Evolutionary conservation across 768 basidiomycete species (phyloP), one percentile per base, ranked within the genome.

Genomic region (Hebeloma cylindrosporum): DNA sequence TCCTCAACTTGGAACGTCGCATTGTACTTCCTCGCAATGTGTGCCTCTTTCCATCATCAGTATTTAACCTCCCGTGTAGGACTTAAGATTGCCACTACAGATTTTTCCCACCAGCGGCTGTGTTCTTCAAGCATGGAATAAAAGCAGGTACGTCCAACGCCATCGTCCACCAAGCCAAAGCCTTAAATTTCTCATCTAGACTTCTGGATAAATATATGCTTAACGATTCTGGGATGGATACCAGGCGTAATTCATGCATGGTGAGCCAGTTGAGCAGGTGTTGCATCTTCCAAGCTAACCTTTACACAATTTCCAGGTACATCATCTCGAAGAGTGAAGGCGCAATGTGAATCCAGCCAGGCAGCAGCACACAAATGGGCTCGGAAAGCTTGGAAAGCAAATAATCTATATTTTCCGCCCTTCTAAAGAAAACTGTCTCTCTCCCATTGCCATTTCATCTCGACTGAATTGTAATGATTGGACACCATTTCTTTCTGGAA

Each of bases 171-270:
- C n/a, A n/a, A n/a, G n/a, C n/a, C n/a, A n/a, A n/a, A n/a, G 8
- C 25, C n/a, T n/a, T n/a, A n/a, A n/a, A n/a, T n/a, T n/a, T n/a
- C n/a, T n/a, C n/a, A n/a, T n/a, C n/a, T n/a, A 55, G 56, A 64
- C 40, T 58, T 64, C 22, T 61, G 59, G 50, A 62, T 64, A 29
- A 64, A 64, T 43, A 51, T 64, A 17, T 40, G 45, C 9, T 48
- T 64, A 29, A 57, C 49, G 44, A 56, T 75, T 25, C 58, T 78
- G 6, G 74, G 73, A 27, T 78, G 75, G 75, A 70, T 79, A 40
- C 77, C 77, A 10, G 77, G 75, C 21, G 66, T 76, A 6, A 58
- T 78, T 35, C 77, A 80, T 52, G 74, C 75, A 16, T 77, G 73
- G 75, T 75, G 27, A 20, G 64, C 0, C 5, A 5, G 5, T n/a